A percentile compares a stretch with the other conserved stretches of the same genome.
Evolutionary conservation across 2,329 filamentous ascomycete species (phyloP).

Genomic region (Aureobasidium sp.): DNA sequence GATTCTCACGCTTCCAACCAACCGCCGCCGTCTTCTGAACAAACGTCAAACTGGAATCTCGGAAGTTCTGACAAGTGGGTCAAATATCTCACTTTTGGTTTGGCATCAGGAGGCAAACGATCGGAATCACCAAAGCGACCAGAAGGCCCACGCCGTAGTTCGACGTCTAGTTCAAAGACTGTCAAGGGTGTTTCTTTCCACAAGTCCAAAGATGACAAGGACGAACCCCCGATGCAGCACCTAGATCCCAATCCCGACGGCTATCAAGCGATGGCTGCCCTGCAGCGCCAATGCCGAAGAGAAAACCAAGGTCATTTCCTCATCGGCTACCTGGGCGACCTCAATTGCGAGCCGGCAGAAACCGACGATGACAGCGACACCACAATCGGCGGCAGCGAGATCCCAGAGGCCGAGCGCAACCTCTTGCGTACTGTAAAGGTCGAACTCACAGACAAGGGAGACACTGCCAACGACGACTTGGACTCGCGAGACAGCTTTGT

Average conservation of each 20-base stretch:
- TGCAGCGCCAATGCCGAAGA: slow-evolving; percentile 45
- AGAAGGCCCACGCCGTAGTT: slow-evolving; percentile 19
- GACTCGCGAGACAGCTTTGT: neutral
- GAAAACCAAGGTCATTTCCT: slow-evolving; percentile 54
- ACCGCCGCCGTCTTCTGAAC: neutral
- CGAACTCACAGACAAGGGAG: slow-evolving; percentile 40
- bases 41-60: slow-evolving; percentile 25
- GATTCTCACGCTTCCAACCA: slow-evolving; percentile 23
- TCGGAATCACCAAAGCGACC: slow-evolving; percentile 18
- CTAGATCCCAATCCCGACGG: slow-evolving; percentile 34
- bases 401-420: slow-evolving; percentile 41
- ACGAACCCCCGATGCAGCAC: slow-evolving; percentile 21
- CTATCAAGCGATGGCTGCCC: slow-evolving; percentile 50
- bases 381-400: slow-evolving; percentile 19
- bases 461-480: neutral
- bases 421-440: slow-evolving; percentile 61
- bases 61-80: slow-evolving; percentile 43
- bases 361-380: slow-evolving; percentile 38
- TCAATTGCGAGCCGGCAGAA: slow-evolving; percentile 42
- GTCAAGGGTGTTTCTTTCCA: slow-evolving; percentile 15
- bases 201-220: slow-evolving; percentile 16
- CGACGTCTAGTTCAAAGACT: slow-evolving; percentile 22
- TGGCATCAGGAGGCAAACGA: slow-evolving; percentile 23
- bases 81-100: slow-evolving; percentile 45
- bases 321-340: slow-evolving; percentile 60